phyloP scores from a whole-genome alignment of 2,329 filamentous ascomycete species.

The Thermochaetoides dissita region DNA sequence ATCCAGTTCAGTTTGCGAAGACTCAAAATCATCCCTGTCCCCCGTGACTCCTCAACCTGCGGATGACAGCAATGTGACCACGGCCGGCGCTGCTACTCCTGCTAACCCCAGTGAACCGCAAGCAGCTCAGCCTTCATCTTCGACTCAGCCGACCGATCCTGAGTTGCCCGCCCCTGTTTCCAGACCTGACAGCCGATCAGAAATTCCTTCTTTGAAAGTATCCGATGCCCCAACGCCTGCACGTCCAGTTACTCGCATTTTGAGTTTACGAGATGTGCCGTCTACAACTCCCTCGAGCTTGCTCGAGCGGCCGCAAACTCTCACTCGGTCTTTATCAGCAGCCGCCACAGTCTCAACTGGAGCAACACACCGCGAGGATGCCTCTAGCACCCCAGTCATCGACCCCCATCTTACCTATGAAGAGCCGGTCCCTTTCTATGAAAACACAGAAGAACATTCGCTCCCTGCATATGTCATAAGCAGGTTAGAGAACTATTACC shows the following conservation, averaged over 20 bases:
- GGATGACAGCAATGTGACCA: constrained; percentile 6
- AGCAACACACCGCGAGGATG: too few relatives aligned
- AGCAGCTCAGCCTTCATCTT: too few relatives aligned
- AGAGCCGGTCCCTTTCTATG: too few relatives aligned
- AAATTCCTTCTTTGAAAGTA: too few relatives aligned
- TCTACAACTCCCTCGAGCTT: constrained; percentile 9
- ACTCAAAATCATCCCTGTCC: constrained; percentile 19
- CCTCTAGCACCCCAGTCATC: too few relatives aligned
- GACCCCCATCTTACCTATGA: too few relatives aligned
- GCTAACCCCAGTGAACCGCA: too few relatives aligned
- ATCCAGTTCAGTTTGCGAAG: constrained; percentile 4
- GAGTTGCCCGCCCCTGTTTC: too few relatives aligned
- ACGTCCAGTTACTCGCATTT: not conserved
- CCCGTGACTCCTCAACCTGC: constrained; percentile 19
- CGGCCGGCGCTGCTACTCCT: not conserved
- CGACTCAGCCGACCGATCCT: too few relatives aligned
- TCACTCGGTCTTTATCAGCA: constrained; percentile 10
- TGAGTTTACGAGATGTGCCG: constrained; percentile 6
- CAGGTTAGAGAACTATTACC: constrained; percentile 40
- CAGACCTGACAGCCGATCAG: too few relatives aligned
- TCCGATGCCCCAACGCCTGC: too few relatives aligned
- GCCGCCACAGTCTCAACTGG: not conserved
- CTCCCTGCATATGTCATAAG: constrained; percentile 35
- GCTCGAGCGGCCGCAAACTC: constrained; percentile 8
- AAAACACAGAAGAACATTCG: constrained; percentile 24